phyloP scores from a whole-genome alignment of 2,329 filamentous ascomycete genomes.

The Hypoxylon sp. region DNA sequence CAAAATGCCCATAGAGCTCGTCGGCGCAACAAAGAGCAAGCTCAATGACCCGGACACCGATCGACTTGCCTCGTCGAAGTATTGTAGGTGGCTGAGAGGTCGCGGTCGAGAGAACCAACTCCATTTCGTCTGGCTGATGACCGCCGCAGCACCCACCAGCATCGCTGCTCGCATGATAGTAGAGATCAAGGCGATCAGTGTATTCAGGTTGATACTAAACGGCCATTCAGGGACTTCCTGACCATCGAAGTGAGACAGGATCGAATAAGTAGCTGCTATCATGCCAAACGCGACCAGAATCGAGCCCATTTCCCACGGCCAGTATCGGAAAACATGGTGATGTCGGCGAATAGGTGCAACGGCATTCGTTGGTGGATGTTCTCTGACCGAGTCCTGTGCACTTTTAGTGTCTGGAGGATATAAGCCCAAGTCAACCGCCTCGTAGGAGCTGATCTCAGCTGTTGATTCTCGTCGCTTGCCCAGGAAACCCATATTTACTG shows the following conservation, averaged over 20 bases:
- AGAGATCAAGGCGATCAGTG: slow-evolving; percentile 38
- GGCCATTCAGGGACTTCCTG: slow-evolving; percentile 36
- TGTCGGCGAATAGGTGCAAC: slow-evolving; percentile 10
- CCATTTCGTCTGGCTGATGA: slow-evolving; percentile 52
- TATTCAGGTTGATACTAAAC: slow-evolving; percentile 41
- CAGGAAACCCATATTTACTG: slow-evolving; percentile 10
- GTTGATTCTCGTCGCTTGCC: not conserved
- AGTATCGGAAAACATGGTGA: slow-evolving; percentile 35
- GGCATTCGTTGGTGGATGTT: slow-evolving; percentile 1
- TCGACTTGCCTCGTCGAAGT: slow-evolving; percentile 50
- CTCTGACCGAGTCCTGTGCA: not conserved
- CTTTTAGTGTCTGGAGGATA: slow-evolving; percentile 7
- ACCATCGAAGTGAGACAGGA: slow-evolving; percentile 28
- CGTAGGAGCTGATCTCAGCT: not conserved
- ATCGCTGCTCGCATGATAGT: slow-evolving; percentile 45
- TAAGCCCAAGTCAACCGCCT: not conserved
- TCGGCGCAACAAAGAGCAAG: slow-evolving; percentile 42
- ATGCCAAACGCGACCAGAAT: slow-evolving; percentile 25
- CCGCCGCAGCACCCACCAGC: slow-evolving; percentile 46
- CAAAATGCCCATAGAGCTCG: slow-evolving; percentile 20
- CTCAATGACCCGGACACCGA: slow-evolving; percentile 45
- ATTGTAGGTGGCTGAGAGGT: slow-evolving; percentile 47
- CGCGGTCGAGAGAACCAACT: slow-evolving; percentile 48
- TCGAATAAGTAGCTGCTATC: slow-evolving; percentile 31
- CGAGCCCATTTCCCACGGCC: slow-evolving; percentile 34